These are phyloP conservation scores for Lasiosphaeria hispida DNA, from an alignment of 495 filamentous ascomycete genomes.

Conservation along the genomic window DNA sequence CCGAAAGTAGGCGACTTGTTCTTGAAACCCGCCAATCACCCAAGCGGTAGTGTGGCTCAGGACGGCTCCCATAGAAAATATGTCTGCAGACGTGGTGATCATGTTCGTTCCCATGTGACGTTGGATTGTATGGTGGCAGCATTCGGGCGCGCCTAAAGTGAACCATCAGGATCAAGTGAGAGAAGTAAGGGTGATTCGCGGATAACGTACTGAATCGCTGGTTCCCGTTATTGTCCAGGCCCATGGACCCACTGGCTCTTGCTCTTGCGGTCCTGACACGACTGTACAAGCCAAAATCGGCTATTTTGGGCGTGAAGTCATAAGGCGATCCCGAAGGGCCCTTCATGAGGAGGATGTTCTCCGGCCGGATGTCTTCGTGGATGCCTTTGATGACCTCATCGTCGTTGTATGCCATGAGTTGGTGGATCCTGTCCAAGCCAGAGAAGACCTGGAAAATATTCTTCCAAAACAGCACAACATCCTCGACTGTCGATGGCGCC, in stretches of 20 bases:
- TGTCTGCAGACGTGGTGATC: conserved; percentile 36
- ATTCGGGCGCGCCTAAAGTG: conserved; percentile 12
- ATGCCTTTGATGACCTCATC: conserved; percentile 14
- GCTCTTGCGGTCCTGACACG: conserved; percentile 24
- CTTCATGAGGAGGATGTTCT: conserved; percentile 39
- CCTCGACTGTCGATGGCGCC: conserved; percentile 29
- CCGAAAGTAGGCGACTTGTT: conserved; percentile 34
- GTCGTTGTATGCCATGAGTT: conserved; percentile 9
- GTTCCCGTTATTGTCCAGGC: conserved; percentile 29
- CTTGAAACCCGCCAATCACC: conserved; percentile 32
- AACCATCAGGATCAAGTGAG: not conserved
- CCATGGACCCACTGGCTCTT: conserved; percentile 19
- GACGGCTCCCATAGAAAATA: conserved; percentile 49
- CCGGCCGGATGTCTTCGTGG: conserved; percentile 43
- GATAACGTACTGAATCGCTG: conserved; percentile 24
- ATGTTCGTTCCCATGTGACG: conserved; percentile 35
- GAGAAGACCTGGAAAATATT: conserved; percentile 36
- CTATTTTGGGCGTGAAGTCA: conserved; percentile 40
- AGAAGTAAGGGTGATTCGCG: not conserved
- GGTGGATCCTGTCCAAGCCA: conserved; percentile 41
- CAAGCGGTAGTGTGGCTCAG: conserved; percentile 45
- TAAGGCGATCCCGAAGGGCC: conserved; percentile 14
- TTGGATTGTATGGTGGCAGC: conserved; percentile 25
- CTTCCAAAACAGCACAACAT: conserved; percentile 45
- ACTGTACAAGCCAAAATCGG: conserved; percentile 35